Evolutionary conservation across 2,329 filamentous ascomycete genomes (phyloP).

Genomic region (Biscogniauxia mediterranea): DNA sequence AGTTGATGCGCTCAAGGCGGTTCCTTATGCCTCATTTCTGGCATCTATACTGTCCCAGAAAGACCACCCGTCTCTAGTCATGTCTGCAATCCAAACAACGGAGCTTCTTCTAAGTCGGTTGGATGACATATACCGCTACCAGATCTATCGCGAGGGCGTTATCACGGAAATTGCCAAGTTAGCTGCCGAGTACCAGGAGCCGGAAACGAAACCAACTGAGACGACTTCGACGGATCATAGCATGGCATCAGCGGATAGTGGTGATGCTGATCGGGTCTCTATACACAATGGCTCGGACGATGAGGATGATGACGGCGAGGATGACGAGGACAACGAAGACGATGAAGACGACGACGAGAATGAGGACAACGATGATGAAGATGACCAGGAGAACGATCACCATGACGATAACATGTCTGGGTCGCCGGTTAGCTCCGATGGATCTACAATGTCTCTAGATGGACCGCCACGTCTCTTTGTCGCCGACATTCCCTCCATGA

Average conservation of each 20-base stretch:
- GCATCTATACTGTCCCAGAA: constrained; percentile 94
- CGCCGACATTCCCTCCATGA: constrained; percentile 55
- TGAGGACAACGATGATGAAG: constrained; percentile 52
- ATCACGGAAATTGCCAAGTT: constrained; percentile 87
- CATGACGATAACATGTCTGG: constrained; percentile 60
- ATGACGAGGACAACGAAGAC: constrained; percentile 50
- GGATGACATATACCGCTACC: constrained; percentile 86
- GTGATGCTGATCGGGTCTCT: constrained; percentile 35
- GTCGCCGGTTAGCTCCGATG: constrained; percentile 64
- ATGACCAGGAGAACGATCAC: constrained; percentile 48
- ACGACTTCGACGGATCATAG: constrained; percentile 31
- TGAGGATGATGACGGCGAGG: constrained; percentile 45
- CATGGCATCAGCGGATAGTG: constrained; percentile 33
- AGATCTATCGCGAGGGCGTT: constrained; percentile 95
- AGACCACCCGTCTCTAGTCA: constrained; percentile 84
- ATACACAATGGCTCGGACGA: constrained; percentile 52
- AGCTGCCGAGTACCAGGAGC: constrained; percentile 50
- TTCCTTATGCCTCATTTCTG: constrained; percentile 93
- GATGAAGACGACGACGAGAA: constrained; percentile 47
- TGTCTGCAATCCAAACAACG: constrained; percentile 82
- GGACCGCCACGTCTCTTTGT: constrained; percentile 48
- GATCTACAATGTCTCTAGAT: constrained; percentile 64
- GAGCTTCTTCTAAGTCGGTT: constrained; percentile 83
- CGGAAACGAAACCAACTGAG: constrained; percentile 32
- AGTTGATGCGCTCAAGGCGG: constrained; percentile 78